These are phyloP conservation scores for Penicillium riverlandense DNA, from an alignment of 495 filamentous ascomycete species.

Conservation along the genomic window DNA sequence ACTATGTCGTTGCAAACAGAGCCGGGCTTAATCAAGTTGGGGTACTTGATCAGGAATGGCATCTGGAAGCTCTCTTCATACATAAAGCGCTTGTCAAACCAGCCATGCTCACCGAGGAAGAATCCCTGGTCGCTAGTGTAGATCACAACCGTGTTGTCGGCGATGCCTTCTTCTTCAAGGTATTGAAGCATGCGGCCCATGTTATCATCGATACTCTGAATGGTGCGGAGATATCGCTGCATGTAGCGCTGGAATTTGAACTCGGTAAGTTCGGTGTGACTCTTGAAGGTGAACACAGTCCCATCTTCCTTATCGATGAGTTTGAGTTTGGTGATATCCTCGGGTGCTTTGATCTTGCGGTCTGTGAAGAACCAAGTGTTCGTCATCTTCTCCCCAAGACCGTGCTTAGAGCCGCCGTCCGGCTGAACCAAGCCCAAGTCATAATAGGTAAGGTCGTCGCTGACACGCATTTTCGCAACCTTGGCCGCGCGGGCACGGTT, in stretches of 20 bases:
- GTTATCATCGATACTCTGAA: conserved; percentile 37
- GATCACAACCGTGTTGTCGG: conserved; percentile 33
- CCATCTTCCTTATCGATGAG: conserved; percentile 35
- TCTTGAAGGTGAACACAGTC: conserved; percentile 28
- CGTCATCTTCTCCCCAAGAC: conserved; percentile 23
- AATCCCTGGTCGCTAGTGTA: conserved; percentile 42
- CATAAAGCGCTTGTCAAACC: conserved; percentile 44
- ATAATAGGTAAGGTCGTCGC: conserved; percentile 33
- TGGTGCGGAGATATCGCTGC: conserved; percentile 38
- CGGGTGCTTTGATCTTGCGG: conserved; percentile 28
- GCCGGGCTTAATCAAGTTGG: conserved; percentile 20
- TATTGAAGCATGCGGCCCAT: conserved; percentile 33
- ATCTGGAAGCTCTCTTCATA: conserved; percentile 43
- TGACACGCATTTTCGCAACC: conserved; percentile 34
- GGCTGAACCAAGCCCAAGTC: conserved; percentile 38
- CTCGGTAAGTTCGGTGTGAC: conserved; percentile 24
- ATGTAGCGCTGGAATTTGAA: conserved; percentile 45
- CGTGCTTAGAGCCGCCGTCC: conserved; percentile 18
- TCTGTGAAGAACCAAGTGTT: conserved; percentile 11
- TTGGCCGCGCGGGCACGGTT: conserved; percentile 33
- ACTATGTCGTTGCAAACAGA: conserved; percentile 32
- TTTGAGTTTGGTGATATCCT: conserved; percentile 20
- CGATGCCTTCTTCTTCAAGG: conserved; percentile 23
- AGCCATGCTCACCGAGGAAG: conserved; percentile 43
- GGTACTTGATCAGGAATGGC: conserved; percentile 37